These are phyloP conservation scores for Scheffersomyces stipitis DNA, from an alignment of 805 yeast genomes.

Conservation along the genomic window DNA sequence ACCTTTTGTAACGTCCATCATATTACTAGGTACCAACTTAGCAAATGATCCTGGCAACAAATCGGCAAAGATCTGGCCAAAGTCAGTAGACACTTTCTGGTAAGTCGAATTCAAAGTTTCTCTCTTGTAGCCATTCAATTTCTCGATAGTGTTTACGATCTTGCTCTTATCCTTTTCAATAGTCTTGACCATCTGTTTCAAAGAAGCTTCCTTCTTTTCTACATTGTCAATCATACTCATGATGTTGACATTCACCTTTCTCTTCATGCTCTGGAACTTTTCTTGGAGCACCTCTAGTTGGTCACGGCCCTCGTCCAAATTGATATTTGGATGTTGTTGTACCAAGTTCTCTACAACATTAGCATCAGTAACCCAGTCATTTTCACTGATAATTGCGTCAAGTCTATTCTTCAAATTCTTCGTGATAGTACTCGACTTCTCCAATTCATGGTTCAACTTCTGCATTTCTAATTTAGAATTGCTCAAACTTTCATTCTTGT, in stretches of 20 bases:
- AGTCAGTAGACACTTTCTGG: constrained; percentile 82
- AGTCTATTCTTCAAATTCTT: constrained; percentile 37
- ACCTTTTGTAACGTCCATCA: constrained; percentile 84
- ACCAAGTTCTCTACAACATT: constrained; percentile 54
- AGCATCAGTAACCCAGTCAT: constrained; percentile 74
- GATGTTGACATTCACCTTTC: constrained; percentile 80
- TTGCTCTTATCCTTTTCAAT: constrained; percentile 87
- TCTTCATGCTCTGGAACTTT: constrained; percentile 65
- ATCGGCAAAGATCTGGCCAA: constrained; percentile 87
- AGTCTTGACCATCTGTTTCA: constrained; percentile 78
- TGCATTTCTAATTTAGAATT: constrained; percentile 53
- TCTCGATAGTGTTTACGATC: constrained; percentile 82
- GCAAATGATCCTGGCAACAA: constrained; percentile 88
- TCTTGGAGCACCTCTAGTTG: constrained; percentile 57
- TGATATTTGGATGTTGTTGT: constrained; percentile 61
- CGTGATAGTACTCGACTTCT: constrained; percentile 42
- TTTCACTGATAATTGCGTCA: constrained; percentile 48
- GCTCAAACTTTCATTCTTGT: constrained; percentile 44
- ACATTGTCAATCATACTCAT: constrained; percentile 91
- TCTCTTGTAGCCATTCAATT: constrained; percentile 80
- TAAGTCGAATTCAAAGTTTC: constrained; percentile 82
- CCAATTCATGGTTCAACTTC: constrained; percentile 54
- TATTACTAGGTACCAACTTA: constrained; percentile 77
- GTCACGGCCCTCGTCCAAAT: constrained; percentile 61
- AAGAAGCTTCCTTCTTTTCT: constrained; percentile 78